Conservation (phyloP, 441 rosid genomes). For the Flueggea neowawraea region DNA sequence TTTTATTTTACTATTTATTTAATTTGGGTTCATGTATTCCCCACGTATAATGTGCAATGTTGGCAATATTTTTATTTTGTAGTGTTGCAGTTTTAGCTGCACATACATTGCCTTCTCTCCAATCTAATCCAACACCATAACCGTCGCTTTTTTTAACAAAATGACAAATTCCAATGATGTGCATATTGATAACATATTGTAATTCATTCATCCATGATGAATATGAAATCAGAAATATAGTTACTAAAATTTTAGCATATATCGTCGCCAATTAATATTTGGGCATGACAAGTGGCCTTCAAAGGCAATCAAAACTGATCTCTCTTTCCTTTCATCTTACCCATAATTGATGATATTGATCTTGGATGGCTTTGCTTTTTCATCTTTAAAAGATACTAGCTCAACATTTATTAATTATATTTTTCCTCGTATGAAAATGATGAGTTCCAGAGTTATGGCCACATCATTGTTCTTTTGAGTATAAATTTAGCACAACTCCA, state of each 20-base stretch:
- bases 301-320: slow-evolving; percentile 18
- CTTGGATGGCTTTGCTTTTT: slow-evolving; percentile 10
- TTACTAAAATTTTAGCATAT: too few species aligned
- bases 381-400: not conserved
- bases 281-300: slow-evolving; percentile 16
- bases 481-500: slow-evolving; percentile 10
- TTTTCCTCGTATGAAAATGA: slow-evolving; percentile 1
- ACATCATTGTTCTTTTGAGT: slow-evolving; percentile 14
- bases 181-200: not conserved
- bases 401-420: slow-evolving; percentile 3
- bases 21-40: too few species aligned
- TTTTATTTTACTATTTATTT: too few species aligned
- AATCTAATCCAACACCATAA: not conserved
- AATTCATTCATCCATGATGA: not conserved
- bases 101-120: not conserved
- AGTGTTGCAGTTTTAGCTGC: too few species aligned
- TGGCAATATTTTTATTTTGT: too few species aligned
- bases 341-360: slow-evolving; percentile 5
- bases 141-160: not conserved
- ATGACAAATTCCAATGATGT: not conserved
- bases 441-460: slow-evolving; percentile 8
- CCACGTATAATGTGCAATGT: too few species aligned
- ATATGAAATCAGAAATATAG: too few species aligned
- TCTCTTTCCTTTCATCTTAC: slow-evolving; percentile 24
- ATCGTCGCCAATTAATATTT: not conserved